Evolutionary conservation across 352 stramenopile species (phyloP), one percentile per base, ranked within the genome.

Genomic region (Globisporangium cederbergense): DNA sequence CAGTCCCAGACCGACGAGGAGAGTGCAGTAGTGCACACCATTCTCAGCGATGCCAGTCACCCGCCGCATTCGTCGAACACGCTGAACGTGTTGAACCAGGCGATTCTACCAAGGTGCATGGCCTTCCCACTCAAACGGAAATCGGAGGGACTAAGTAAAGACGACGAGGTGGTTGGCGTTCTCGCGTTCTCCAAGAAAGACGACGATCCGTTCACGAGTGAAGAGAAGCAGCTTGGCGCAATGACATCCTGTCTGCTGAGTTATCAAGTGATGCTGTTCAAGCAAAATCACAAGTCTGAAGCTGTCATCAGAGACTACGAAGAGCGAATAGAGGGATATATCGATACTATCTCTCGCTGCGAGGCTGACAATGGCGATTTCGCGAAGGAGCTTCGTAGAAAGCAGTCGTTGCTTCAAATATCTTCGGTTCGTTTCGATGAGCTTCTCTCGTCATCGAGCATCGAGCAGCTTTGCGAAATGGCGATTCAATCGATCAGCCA

Each of bases 71-170:
- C 49, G 38, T 68, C 63, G 14, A 60, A 43, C 14, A 30, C 38
- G 28, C 36, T 68, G 14, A 68, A 60, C 34, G 56, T 60, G 38
- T 28, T 64, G 36, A 64, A 64, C 10, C 63, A 43, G 22, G 43
- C 63, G 5, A 36, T 64, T 20, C 13, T 60, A 5, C 9, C 28
- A n/a, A 61, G 50, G 9, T 62, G 58, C 10, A 53, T 65, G 64
- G 58, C 40, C 22, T 55, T 70, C 2, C 57, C 64, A 7, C 16
- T 70, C 20, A 30, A 28, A 22, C 13, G 22, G 46, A 18, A 22
- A 25, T 9, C 8, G 0, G 2, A 13, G 7, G 32, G 32, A 0
- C 20, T 32, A 50, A 25, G 8, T 46, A 22, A 25, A 2, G 16
- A 10, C 16, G 0, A 38, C 16, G 18, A 20, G 0, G 40, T 62